Evolutionary conservation across 106 monocot species (phyloP), one percentile per base, ranked within the genome.

Genomic region (Dendrobium chrysotoxum): DNA sequence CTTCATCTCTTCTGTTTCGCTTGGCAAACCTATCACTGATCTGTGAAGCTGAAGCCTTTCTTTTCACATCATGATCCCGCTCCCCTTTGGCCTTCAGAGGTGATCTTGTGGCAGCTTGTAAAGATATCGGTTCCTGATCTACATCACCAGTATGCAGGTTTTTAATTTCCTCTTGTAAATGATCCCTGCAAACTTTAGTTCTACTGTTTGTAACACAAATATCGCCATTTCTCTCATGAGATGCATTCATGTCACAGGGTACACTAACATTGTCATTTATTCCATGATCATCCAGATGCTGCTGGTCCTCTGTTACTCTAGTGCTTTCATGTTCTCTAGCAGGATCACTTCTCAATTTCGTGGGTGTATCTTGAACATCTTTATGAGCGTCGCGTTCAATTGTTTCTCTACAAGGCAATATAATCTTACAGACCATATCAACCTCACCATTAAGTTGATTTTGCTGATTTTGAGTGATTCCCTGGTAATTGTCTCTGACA

Each of bases 251-350:
- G 23, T 81, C 40, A 21, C 16, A 35, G 10, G 38, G 47, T 42
- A 79, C 64, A 47, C 38, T 21, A 40, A 50, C 53, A 76, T 74
- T 23, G 75, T 35, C 77, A 57, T 17, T 75, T 41, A 13, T 28
- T 79, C 53, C 28, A 80, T 18, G 45, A 46, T 20, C 40, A 78
- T 84, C 78, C 82, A 26, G 13, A 39, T 4, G 45, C 47, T 76
- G 77, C 55, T 53, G 79, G 10, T 77, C 1, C 40, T 85, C 79
- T 64, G 39, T 54, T 18, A 64, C 40, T 12, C 25, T 17, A 83
- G 26, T 9, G 23, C 11, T 6, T 20, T 58, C 75, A 65, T 26
- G 26, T 6, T 5, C 46, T 40, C 41, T 50, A 16, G 6, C 72
- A 44, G 71, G 2, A 7, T 79, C 79, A 73, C 17, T n/a, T 30